These are phyloP conservation scores for Erysiphe pulchra DNA, from an alignment of 2,329 filamentous ascomycete species.

Conservation along the genomic window DNA sequence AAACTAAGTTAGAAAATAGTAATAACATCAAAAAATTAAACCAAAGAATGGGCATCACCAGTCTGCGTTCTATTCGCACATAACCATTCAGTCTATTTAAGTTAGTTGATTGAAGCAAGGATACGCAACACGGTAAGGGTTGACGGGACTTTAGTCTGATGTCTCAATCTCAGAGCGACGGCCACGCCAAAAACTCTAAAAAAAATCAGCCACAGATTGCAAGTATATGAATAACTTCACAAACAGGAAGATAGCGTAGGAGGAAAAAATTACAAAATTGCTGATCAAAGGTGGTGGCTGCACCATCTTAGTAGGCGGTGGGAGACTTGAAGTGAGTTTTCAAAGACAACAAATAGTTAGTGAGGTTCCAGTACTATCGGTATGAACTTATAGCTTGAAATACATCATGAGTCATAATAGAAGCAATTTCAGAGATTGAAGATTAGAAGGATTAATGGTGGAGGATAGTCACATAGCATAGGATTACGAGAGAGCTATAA, in stretches of 20 bases:
- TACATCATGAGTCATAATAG: no score
- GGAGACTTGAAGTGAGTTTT: background rate
- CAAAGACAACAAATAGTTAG: no score
- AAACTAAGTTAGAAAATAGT: background rate
- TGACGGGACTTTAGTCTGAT: constrained; percentile 13
- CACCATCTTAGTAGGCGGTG: constrained; percentile 28
- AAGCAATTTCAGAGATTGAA: no score
- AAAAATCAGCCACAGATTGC: constrained; percentile 2
- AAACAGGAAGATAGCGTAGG: constrained; percentile 55
- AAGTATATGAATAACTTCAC: constrained; percentile 8
- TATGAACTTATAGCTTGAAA: no score
- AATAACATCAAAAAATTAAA: background rate
- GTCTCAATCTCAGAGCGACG: constrained; percentile 27
- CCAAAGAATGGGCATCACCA: constrained; percentile 29
- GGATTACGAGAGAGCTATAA: no score
- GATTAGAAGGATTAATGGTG: no score
- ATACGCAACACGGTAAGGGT: background rate
- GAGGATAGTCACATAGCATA: no score
- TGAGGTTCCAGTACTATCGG: no score
- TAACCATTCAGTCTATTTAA: constrained; percentile 32
- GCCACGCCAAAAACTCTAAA: constrained; percentile 34
- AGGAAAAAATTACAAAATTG: constrained; percentile 62
- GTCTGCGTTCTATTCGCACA: constrained; percentile 60
- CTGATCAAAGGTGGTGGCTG: constrained; percentile 48
- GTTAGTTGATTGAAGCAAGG: constrained; percentile 1